Conservation (phyloP, 306 rosid genomes). For the Gastrolobium bilobum region DNA sequence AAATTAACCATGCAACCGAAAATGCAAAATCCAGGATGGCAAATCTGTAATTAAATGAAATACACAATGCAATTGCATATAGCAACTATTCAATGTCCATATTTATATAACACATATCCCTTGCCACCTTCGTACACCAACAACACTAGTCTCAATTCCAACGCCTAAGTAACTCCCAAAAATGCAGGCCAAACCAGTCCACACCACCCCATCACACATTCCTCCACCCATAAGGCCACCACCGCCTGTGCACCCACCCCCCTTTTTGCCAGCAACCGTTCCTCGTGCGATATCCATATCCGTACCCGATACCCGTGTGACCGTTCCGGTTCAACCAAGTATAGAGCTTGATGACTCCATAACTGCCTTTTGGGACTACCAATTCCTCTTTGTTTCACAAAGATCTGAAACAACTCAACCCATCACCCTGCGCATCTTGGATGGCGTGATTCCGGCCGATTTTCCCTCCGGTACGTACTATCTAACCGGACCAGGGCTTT, state of each 20-base stretch:
- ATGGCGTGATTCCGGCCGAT: conserved; percentile 70
- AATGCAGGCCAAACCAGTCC: conserved; percentile 66
- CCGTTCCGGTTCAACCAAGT: conserved; percentile 34
- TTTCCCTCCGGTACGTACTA: conserved; percentile 89
- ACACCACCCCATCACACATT: conserved; percentile 45
- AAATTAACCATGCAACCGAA: conserved; percentile 45
- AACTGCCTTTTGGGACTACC: conserved; percentile 86
- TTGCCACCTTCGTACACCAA: conserved; percentile 43
- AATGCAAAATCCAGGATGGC: conserved; percentile 47
- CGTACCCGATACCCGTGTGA: conserved; percentile 40
- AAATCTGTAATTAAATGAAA: conserved; percentile 55
- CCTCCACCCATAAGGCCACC: conserved; percentile 54
- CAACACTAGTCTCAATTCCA: not conserved
- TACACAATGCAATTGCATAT: conserved; percentile 22
- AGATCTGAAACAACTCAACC: conserved; percentile 68
- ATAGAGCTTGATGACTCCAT: conserved; percentile 62
- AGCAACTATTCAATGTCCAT: conserved; percentile 10
- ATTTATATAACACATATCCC: conserved; percentile 1
- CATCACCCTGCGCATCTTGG: conserved; percentile 48
- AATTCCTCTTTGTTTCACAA: conserved; percentile 82
- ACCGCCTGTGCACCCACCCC: conserved; percentile 47
- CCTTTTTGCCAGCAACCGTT: conserved; percentile 14
- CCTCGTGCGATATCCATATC: conserved; percentile 63
- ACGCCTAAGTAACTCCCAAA: conserved; percentile 15
- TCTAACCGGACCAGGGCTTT: conserved; percentile 82